Evolutionary conservation across 805 yeast genomes (phyloP).

Genomic region (Candida tibetensis): DNA sequence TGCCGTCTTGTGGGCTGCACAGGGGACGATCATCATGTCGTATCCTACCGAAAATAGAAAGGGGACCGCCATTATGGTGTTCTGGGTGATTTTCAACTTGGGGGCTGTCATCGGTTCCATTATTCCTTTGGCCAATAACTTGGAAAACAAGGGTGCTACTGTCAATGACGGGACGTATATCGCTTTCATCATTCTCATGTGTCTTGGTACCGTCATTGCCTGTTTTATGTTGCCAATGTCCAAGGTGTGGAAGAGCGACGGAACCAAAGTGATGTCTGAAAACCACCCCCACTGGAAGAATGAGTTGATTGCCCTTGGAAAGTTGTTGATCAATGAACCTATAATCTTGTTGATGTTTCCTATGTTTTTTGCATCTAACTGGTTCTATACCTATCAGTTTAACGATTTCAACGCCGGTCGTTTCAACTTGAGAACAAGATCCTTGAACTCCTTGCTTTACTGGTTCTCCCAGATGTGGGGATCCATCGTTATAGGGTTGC

Average conservation of each 20-base stretch:
- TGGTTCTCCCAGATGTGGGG: slow-evolving; percentile 63
- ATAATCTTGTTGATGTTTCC: slow-evolving; percentile 53
- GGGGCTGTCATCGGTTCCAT: slow-evolving; percentile 61
- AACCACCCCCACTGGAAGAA: slow-evolving; percentile 45
- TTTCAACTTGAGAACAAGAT: slow-evolving; percentile 58
- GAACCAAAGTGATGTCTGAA: slow-evolving; percentile 44
- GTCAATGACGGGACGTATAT: slow-evolving; percentile 49
- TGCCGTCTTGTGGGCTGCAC: slow-evolving; percentile 57
- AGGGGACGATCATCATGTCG: slow-evolving; percentile 55
- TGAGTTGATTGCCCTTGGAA: slow-evolving; percentile 43
- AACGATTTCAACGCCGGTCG: slow-evolving; percentile 54
- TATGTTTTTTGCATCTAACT: slow-evolving; percentile 60
- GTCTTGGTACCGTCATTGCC: slow-evolving; percentile 45
- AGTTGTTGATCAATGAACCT: slow-evolving; percentile 39
- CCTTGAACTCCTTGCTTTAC: slow-evolving; percentile 58
- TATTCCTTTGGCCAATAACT: slow-evolving; percentile 54
- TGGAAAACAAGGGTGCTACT: slow-evolving; percentile 35
- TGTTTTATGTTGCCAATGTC: slow-evolving; percentile 46
- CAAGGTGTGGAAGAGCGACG: slow-evolving; percentile 50
- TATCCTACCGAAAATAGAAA: slow-evolving; percentile 54
- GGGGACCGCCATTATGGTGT: slow-evolving; percentile 51
- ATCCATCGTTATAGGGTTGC: slow-evolving; percentile 45
- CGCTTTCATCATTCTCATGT: slow-evolving; percentile 54
- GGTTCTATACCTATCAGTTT: slow-evolving; percentile 66
- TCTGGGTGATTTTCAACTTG: slow-evolving; percentile 60